Evolutionary conservation across 495 filamentous ascomycete genomes (phyloP).

Genomic region (Parmelia sp.): DNA sequence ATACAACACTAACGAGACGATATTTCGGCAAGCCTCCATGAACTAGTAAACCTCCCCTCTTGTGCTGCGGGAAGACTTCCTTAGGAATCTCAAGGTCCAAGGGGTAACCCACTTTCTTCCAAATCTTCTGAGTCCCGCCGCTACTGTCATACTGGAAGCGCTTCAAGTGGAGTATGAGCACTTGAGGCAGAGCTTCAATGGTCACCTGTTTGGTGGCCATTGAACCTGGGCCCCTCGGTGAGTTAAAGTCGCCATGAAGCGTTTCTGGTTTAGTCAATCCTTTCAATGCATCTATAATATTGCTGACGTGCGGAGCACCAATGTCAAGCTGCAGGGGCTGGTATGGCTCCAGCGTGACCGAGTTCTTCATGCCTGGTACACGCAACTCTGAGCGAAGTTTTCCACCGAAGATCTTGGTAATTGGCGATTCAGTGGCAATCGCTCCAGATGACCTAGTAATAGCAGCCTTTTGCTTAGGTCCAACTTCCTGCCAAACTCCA

Average conservation of each 20-base stretch:
- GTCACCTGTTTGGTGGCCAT: conserved; percentile 88
- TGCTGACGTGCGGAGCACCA: conserved; percentile 71
- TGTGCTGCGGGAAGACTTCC: conserved; percentile 77
- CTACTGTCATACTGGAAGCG: conserved; percentile 91
- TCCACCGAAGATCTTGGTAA: conserved; percentile 92
- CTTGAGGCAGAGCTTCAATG: conserved; percentile 86
- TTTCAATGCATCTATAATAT: conserved; percentile 86
- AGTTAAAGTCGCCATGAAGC: conserved; percentile 81
- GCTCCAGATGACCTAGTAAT: conserved; percentile 83
- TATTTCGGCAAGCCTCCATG: conserved; percentile 72
- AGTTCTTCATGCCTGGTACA: conserved; percentile 79
- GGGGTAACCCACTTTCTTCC: conserved; percentile 96
- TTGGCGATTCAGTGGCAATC: conserved; percentile 64
- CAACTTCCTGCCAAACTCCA: conserved; percentile 85
- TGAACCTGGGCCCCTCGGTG: conserved; percentile 66
- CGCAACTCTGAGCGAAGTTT: conserved; percentile 84
- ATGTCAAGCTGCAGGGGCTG: conserved; percentile 95
- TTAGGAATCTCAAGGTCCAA: conserved; percentile 89
- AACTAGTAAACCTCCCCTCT: conserved; percentile 55
- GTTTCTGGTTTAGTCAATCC: conserved; percentile 76
- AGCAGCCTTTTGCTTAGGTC: conserved; percentile 79
- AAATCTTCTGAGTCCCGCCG: conserved; percentile 94
- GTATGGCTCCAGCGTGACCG: conserved; percentile 87
- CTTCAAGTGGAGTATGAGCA: conserved; percentile 92
- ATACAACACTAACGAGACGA: conserved; percentile 82